Conservation (phyloP, 73 alveolate genomes). For the Paraurostyla sp. region DNA sequence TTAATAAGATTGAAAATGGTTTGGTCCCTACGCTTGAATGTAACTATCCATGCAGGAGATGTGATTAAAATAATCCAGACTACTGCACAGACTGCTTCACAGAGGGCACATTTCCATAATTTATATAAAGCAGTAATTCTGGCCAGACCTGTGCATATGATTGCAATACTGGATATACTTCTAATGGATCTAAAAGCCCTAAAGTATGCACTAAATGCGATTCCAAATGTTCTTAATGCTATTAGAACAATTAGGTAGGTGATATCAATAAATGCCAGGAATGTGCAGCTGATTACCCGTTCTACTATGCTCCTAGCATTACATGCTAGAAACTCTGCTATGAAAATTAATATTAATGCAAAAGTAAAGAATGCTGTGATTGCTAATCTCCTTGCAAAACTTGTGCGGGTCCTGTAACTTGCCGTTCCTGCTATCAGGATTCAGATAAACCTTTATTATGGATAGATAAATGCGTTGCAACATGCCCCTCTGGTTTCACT, state of each 20-base stretch:
- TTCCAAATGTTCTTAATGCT: conserved; percentile 35
- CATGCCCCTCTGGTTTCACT: conserved; percentile 57
- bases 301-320: background rate
- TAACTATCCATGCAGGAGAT: conserved; percentile 66
- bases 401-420: conserved; percentile 21
- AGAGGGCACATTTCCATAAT: conserved; percentile 32
- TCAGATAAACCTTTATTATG: conserved; percentile 27
- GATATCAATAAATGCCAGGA: conserved; percentile 12
- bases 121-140: background rate
- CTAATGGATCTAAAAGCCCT: conserved; percentile 43
- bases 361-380: conserved; percentile 25
- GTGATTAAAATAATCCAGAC: conserved; percentile 21
- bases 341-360: background rate
- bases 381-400: conserved; percentile 57
- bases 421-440: background rate
- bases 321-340: conserved; percentile 22
- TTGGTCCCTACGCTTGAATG: conserved; percentile 53
- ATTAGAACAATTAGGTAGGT: background rate
- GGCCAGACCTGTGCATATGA: conserved; percentile 26
- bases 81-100: conserved; percentile 61
- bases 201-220: conserved; percentile 36
- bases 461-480: conserved; percentile 46
- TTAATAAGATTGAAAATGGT: conserved; percentile 40
- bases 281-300: conserved; percentile 31
- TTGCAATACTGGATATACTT: conserved; percentile 42